These are phyloP conservation scores for Candida orba DNA, from an alignment of 805 yeast species.

Conservation along the genomic window DNA sequence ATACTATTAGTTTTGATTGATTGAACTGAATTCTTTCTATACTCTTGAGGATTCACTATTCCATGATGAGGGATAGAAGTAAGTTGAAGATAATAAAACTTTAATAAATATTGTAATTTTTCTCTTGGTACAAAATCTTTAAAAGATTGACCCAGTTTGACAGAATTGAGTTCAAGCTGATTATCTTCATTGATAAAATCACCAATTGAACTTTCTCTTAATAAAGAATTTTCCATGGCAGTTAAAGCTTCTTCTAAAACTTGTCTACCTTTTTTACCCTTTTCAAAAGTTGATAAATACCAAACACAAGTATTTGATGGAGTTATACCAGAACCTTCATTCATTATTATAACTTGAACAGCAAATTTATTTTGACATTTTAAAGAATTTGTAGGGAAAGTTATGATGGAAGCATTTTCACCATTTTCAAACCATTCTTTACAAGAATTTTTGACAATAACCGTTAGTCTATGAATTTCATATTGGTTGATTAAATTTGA, in stretches of 20 bases:
- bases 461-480: constrained; percentile 67
- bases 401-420: constrained; percentile 81
- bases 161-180: constrained; percentile 50
- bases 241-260: constrained; percentile 77
- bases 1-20: constrained; percentile 15
- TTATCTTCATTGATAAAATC: constrained; percentile 31
- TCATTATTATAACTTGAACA: constrained; percentile 83
- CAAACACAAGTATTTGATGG: constrained; percentile 84
- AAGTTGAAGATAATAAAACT: constrained; percentile 53
- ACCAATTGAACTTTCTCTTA: constrained; percentile 64
- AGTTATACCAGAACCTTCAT: constrained; percentile 81
- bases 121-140: constrained; percentile 80
- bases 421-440: constrained; percentile 85
- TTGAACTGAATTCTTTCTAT: constrained; percentile 28
- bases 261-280: constrained; percentile 56
- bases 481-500: constrained; percentile 38
- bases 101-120: constrained; percentile 52
- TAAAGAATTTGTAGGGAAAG: constrained; percentile 83
- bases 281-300: constrained; percentile 79
- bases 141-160: constrained; percentile 78
- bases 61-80: constrained; percentile 52
- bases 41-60: constrained; percentile 37
- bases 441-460: constrained; percentile 81
- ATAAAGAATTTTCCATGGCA: constrained; percentile 71
- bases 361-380: constrained; percentile 56